Conservation (phyloP, 176 grass and related monocot species). For the Typha latifolia region DNA sequence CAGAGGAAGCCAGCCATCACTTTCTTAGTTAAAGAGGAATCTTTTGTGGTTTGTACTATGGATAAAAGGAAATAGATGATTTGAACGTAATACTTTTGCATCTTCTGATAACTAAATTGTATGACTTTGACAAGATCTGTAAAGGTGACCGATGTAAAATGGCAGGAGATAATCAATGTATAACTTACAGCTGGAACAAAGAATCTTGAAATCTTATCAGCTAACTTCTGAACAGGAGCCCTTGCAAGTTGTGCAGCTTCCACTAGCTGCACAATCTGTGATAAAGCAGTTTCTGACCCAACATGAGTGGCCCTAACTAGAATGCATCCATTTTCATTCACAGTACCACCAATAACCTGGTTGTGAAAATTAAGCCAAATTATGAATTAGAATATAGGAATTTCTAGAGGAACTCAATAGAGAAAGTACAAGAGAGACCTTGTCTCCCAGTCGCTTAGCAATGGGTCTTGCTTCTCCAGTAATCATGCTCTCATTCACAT, state of each 20-base stretch:
- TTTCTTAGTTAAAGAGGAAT: background rate
- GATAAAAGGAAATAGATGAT: too few relatives aligned
- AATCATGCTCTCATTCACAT: constrained; percentile 99
- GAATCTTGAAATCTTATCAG: constrained; percentile 83
- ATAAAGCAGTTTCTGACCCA: constrained; percentile 87
- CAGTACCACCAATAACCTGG: constrained; percentile 95
- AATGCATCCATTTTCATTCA: constrained; percentile 94
- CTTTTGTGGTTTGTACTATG: too few relatives aligned
- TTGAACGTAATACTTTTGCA: too few relatives aligned
- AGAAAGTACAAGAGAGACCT: constrained; percentile 33
- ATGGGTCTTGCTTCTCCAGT: constrained; percentile 92
- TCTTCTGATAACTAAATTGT: too few relatives aligned
- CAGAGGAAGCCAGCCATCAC: background rate
- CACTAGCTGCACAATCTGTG: constrained; percentile 96
- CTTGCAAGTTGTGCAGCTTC: constrained; percentile 94
- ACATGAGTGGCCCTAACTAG: constrained; percentile 92
- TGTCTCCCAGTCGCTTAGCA: constrained; percentile 87
- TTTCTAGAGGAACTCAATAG: constrained; percentile 6
- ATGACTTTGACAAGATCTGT: background rate
- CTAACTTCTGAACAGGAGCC: constrained; percentile 90
- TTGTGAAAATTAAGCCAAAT: constrained; percentile 3
- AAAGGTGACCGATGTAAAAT: background rate
- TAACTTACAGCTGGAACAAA: constrained; percentile 89
- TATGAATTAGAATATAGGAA: constrained; percentile 6
- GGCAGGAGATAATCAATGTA: background rate